Evolutionary conservation across 1,284 basidiomycete genomes (phyloP), one percentile per base, ranked within the genome.

Genomic region (Sanguinoderma infundibulare): DNA sequence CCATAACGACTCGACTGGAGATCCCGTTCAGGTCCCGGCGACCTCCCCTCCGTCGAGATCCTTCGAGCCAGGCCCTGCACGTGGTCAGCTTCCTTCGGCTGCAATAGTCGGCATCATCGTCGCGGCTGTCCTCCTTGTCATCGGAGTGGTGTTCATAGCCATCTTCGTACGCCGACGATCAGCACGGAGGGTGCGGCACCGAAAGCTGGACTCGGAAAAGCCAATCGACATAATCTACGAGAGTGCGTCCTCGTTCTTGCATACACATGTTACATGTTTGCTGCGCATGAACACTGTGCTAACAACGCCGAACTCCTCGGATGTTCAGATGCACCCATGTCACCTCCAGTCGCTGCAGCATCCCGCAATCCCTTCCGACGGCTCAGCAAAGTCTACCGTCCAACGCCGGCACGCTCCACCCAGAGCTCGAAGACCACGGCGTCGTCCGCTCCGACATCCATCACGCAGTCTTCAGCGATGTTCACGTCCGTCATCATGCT

Each of bases 401-500:
- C 65, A 10, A 56, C 58, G 10, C 60, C 65, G 1, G 28, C 65
- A 28, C 60, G 52, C 32, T 66, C 65, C 17, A 47, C 58, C 40
- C 62, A 59, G 60, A 66, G 65, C 55, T 62, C 57, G 38, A 66
- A 61, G 62, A 66, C 62, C 10, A 40, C 60, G 24, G 56, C 62
- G 1, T 64, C 65, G 17, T 66, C 65, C 1, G 62, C 62, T 22
- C 61, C 59, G 14, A 66, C 64, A 9, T 63, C 65, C 14, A 40
- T 61, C 40, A 67, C 65, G 47, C 65, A 67, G 39, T 67, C 65
- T 1, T 67, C 65, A 1, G 62, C 62, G n/a, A 67, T 67, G 65
- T 67, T 67, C 40, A 67, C 65, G 8, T 67, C 65, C n/a, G 62
- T 67, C 22, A 64, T 67, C 58, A 59, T 67, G 60, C 53, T 67